Evolutionary conservation across 441 rosid genomes (phyloP).

Genomic region (Populus trichocarpa): DNA sequence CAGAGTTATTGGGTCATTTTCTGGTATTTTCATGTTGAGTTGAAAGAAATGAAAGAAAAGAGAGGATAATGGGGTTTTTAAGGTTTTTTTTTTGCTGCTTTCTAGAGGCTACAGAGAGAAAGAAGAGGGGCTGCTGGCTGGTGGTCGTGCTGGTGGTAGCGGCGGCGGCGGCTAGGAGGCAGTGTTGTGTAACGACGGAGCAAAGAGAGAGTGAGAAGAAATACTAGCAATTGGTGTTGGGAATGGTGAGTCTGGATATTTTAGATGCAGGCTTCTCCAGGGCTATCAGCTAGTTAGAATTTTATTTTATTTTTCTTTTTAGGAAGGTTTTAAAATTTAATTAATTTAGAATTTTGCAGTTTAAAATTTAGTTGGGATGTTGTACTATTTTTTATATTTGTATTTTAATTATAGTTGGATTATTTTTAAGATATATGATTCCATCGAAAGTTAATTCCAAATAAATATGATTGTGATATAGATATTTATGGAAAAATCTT

Average conservation of each 20-base stretch:
- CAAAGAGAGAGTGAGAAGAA: background rate
- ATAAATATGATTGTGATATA: no score
- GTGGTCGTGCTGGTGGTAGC: background rate
- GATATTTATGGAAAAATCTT: no score
- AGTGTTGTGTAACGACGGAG: conserved; percentile 21
- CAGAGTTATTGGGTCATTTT: conserved; percentile 34
- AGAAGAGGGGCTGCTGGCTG: background rate
- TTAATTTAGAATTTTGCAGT: background rate
- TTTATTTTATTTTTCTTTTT: background rate
- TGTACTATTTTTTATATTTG: background rate
- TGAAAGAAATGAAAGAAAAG: conserved; percentile 7
- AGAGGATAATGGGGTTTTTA: conserved; percentile 8
- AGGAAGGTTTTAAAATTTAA: background rate
- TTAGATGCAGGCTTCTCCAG: conserved; percentile 15
- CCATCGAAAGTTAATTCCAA: no score
- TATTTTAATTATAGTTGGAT: background rate
- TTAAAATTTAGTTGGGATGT: background rate
- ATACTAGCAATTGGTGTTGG: background rate
- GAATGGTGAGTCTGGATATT: background rate
- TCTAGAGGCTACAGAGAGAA: background rate
- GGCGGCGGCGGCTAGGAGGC: background rate
- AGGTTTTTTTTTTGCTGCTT: background rate
- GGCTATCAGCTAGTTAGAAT: background rate
- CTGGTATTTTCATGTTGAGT: conserved; percentile 58
- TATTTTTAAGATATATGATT: no score